These are phyloP conservation scores for Periconia sp. DNA, from an alignment of 2,329 filamentous ascomycete species.

Conservation along the genomic window DNA sequence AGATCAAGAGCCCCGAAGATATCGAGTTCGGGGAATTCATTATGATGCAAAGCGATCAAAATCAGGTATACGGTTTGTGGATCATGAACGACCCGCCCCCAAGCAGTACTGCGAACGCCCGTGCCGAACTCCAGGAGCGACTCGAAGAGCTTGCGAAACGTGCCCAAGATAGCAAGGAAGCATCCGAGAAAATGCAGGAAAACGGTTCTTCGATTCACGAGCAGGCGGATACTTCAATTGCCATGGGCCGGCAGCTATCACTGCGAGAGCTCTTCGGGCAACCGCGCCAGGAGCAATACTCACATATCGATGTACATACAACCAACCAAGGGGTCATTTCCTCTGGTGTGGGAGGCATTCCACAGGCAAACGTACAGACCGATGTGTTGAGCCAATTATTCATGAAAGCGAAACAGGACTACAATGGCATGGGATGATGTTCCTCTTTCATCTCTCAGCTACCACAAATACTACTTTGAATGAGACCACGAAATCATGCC, in stretches of 20 bases:
- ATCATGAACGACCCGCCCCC: constrained; percentile 63
- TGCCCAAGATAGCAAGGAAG: constrained; percentile 53
- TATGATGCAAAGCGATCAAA: constrained; percentile 52
- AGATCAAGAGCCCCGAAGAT: constrained; percentile 46
- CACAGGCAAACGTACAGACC: constrained; percentile 17
- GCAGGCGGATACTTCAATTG: constrained; percentile 40
- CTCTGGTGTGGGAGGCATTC: constrained; percentile 16
- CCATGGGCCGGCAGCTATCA: constrained; percentile 57
- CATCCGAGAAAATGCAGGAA: constrained; percentile 31
- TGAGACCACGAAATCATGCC: too few species aligned
- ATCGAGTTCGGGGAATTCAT: constrained; percentile 58
- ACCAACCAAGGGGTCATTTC: constrained; percentile 6
- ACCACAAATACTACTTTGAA: neutral
- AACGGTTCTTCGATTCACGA: constrained; percentile 25
- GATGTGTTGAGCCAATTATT: constrained; percentile 39
- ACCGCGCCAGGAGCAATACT: constrained; percentile 53
- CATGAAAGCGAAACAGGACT: constrained; percentile 39
- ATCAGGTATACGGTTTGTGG: constrained; percentile 62
- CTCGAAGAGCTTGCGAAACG: constrained; percentile 59
- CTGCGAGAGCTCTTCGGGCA: constrained; percentile 58
- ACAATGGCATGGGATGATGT: constrained; percentile 33
- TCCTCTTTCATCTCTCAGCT: neutral
- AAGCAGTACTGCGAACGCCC: constrained; percentile 55
- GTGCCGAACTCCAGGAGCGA: constrained; percentile 54
- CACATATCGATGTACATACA: constrained; percentile 35